A percentile compares a stretch with the other conserved stretches of the same genome.
These are phyloP conservation scores for Penicillium occitanis DNA, from an alignment of 2,329 filamentous ascomycete species.

Conservation along the genomic window DNA sequence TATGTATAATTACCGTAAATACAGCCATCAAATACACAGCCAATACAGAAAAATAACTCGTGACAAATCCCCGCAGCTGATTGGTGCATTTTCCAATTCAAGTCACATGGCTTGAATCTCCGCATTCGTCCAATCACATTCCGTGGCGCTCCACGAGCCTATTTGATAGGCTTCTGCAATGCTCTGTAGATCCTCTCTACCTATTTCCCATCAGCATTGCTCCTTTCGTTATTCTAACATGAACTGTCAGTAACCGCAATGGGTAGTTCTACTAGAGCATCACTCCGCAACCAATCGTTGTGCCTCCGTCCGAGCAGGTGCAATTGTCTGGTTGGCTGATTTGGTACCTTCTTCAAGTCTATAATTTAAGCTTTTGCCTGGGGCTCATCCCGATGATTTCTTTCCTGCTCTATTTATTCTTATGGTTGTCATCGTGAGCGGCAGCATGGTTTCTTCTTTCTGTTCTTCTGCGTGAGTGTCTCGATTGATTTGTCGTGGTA, in stretches of 20 bases:
- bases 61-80: not conserved
- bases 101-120: not conserved
- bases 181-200: not conserved
- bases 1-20: not conserved
- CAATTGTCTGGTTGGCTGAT: conserved; percentile 9
- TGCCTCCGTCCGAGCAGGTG: not conserved
- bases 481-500: not conserved
- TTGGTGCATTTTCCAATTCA: not conserved
- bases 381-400: not conserved
- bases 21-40: not conserved
- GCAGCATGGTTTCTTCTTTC: not conserved
- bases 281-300: not conserved
- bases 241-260: not conserved
- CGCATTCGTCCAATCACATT: conserved; percentile 5
- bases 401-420: not conserved
- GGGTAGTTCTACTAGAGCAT: not conserved
- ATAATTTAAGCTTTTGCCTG: not conserved
- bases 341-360: not conserved
- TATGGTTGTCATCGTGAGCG: not conserved
- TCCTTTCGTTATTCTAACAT: not conserved
- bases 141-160: not conserved
- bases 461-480: not conserved
- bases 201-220: not conserved
- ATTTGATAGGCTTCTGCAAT: not conserved
- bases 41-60: not conserved